phyloP scores from a whole-genome alignment of 495 filamentous ascomycete species.

The Friedmanniomyces simplex region DNA sequence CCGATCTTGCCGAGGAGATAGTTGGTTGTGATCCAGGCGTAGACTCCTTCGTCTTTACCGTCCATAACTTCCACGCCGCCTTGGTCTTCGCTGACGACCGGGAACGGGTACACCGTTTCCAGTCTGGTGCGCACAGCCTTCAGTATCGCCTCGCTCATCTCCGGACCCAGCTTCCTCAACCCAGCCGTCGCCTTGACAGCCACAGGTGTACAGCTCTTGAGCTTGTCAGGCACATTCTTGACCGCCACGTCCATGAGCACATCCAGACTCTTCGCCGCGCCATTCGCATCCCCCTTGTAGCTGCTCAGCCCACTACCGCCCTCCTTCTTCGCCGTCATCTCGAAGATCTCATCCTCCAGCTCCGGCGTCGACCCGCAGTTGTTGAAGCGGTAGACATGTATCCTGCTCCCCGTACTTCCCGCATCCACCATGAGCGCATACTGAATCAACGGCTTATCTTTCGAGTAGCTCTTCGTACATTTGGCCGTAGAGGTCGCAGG shows the following conservation, averaged over 20 bases:
- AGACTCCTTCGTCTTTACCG: constrained; percentile 92
- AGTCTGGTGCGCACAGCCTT: constrained; percentile 72
- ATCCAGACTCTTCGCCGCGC: constrained; percentile 82
- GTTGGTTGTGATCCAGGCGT: constrained; percentile 98
- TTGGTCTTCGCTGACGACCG: constrained; percentile 72
- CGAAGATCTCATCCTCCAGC: constrained; percentile 81
- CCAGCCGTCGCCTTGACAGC: constrained; percentile 96
- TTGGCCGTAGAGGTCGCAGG: constrained; percentile 51
- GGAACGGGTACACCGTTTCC: constrained; percentile 88
- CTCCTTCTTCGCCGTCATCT: constrained; percentile 70
- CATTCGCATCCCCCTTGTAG: constrained; percentile 72
- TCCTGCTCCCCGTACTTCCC: constrained; percentile 91
- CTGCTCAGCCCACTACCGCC: constrained; percentile 78
- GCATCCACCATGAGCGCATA: constrained; percentile 99
- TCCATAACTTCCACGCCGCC: constrained; percentile 93
- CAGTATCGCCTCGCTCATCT: constrained; percentile 72
- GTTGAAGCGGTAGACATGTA: constrained; percentile 98
- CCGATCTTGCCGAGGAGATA: constrained; percentile 97
- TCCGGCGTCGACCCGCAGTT: constrained; percentile 96
- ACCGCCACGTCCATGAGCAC: constrained; percentile 76
- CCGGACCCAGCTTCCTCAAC: constrained; percentile 70
- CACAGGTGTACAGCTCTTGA: constrained; percentile 79
- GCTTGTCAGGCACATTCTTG: constrained; percentile 68
- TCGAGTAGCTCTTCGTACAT: constrained; percentile 72
- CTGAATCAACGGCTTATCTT: constrained; percentile 84